Percentiles rank a stretch among this genome's conserved stretches.
Evolutionary conservation across 75 land plant genomes (phyloP).

Genomic region (Pinus taeda): DNA sequence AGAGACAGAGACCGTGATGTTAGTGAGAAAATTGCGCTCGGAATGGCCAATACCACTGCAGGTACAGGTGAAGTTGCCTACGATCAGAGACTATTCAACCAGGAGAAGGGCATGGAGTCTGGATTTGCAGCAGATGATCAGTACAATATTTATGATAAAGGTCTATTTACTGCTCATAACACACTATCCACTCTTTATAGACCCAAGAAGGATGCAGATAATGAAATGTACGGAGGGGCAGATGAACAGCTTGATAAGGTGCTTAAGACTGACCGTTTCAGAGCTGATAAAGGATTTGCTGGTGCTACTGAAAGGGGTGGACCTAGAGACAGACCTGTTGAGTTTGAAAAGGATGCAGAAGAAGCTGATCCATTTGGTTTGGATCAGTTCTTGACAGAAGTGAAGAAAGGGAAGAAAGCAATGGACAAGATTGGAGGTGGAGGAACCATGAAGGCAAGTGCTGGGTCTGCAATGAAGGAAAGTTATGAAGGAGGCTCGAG

Average conservation of each 20-base stretch:
- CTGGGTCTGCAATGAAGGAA: conserved; percentile 79
- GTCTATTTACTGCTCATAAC: conserved; percentile 73
- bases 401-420: conserved; percentile 91
- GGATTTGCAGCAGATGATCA: conserved; percentile 92
- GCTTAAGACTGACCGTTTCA: conserved; percentile 85
- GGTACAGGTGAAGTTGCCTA: conserved; percentile 78
- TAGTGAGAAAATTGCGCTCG: conserved; percentile 96
- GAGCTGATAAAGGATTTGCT: conserved; percentile 86
- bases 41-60: conserved; percentile 77
- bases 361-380: conserved; percentile 97
- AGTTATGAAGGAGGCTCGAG: conserved; percentile 86
- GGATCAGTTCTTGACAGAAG: conserved; percentile 94
- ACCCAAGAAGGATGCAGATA: conserved; percentile 85
- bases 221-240: conserved; percentile 88
- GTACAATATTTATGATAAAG: conserved; percentile 89
- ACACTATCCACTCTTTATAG: conserved; percentile 75
- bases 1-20: conserved; percentile 95
- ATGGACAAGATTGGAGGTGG: conserved; percentile 86
- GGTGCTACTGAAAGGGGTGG: conserved; percentile 79
- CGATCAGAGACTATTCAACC: conserved; percentile 93
- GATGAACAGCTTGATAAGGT: conserved; percentile 94
- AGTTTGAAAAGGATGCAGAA: conserved; percentile 80
- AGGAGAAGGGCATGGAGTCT: conserved; percentile 96
- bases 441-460: conserved; percentile 93
- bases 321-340: conserved; percentile 89